phyloP scores from a whole-genome alignment of 257 asterid genomes.

The Solanum bulbocastanum region DNA sequence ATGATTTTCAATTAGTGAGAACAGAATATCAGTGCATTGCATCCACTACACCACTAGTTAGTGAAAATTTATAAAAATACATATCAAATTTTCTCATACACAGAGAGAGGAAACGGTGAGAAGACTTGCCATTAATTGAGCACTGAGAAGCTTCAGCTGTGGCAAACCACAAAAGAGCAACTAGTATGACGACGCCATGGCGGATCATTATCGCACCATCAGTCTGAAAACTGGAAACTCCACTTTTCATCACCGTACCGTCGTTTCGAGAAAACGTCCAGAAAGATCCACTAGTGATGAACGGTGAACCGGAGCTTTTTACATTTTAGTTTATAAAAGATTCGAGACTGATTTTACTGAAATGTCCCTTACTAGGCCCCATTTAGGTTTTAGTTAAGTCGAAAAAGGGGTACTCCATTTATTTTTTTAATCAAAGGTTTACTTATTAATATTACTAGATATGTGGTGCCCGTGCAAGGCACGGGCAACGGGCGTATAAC shows the following conservation, averaged over 20 bases:
- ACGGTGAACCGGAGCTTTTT: too few relatives aligned
- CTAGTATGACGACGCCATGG: neutral
- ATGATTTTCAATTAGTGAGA: neutral
- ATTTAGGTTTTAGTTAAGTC: neutral
- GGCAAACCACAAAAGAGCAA: slow-evolving; percentile 14
- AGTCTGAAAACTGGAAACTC: neutral
- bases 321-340: neutral
- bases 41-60: neutral
- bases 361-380: neutral
- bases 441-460: too few relatives aligned
- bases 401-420: too few relatives aligned
- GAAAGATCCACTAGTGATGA: neutral
- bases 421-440: neutral
- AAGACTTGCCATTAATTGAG: slow-evolving; percentile 31
- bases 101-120: neutral
- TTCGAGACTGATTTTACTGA: neutral
- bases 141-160: slow-evolving; percentile 26
- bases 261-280: neutral
- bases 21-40: neutral
- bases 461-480: too few relatives aligned
- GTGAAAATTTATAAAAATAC: neutral
- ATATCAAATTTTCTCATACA: neutral
- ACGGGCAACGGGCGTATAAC: too few relatives aligned
- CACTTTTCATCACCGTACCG: neutral
- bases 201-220: neutral